A percentile compares a stretch with the other conserved stretches of the same genome.
Evolutionary conservation across 208 protist genomes (phyloP).

Genomic region (Novymonas esmeraldas): DNA sequence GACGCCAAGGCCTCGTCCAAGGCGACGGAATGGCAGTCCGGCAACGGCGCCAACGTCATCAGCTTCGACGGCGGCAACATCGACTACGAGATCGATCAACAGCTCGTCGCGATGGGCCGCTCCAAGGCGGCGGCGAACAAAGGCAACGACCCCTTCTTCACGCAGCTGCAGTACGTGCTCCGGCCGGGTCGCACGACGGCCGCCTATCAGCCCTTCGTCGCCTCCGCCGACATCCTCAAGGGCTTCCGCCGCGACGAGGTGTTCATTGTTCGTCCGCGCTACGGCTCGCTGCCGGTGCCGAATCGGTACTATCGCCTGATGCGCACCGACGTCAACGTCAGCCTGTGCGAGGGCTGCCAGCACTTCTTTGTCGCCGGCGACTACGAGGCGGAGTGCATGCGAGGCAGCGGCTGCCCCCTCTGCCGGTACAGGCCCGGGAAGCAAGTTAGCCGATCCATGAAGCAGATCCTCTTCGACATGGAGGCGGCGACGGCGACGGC

Average conservation of each 20-base stretch:
- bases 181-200: constrained; percentile 65
- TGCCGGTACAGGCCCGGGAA: constrained; percentile 80
- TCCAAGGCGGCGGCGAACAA: constrained; percentile 65
- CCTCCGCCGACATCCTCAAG: constrained; percentile 76
- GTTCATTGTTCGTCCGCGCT: constrained; percentile 80
- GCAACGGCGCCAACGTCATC: constrained; percentile 82
- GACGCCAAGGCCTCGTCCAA: not conserved
- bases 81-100: constrained; percentile 85
- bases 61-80: constrained; percentile 91
- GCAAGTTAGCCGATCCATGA: constrained; percentile 58
- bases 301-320: constrained; percentile 93
- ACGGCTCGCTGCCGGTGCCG: constrained; percentile 63
- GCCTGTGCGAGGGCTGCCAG: constrained; percentile 90
- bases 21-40: constrained; percentile 62
- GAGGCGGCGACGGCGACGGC: constrained; percentile 13
- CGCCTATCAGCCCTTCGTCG: constrained; percentile 87
- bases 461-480: constrained; percentile 61
- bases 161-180: constrained; percentile 84
- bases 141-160: constrained; percentile 87
- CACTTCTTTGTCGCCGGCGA: constrained; percentile 94
- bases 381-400: constrained; percentile 91
- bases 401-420: constrained; percentile 88
- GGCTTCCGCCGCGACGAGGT: constrained; percentile 87
- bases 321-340: constrained; percentile 72
- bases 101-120: constrained; percentile 80